A percentile compares a stretch with the other conserved stretches of the same genome.
Evolutionary conservation across 2,329 filamentous ascomycete genomes (phyloP).

Genomic region (Fusarium pseudoanthophilum): DNA sequence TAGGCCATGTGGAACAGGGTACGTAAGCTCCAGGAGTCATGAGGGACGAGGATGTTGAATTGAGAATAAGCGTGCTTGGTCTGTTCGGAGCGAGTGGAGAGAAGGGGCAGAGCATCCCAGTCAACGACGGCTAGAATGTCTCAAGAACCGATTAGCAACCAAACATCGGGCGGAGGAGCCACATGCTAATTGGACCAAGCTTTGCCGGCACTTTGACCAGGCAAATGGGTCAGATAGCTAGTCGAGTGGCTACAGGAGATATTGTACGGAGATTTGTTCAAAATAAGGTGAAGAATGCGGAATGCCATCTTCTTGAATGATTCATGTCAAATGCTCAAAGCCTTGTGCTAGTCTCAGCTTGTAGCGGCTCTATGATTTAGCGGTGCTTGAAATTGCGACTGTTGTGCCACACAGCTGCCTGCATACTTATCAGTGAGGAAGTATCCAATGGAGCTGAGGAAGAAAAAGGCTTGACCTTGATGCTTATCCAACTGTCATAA

Average conservation of each 20-base stretch:
- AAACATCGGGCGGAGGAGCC: slow-evolving; percentile 31
- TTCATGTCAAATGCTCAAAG: neutral
- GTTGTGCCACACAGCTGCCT: slow-evolving; percentile 4
- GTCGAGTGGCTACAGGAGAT: neutral
- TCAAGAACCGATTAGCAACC: slow-evolving; percentile 43
- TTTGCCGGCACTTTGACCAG: slow-evolving; percentile 30
- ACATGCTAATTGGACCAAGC: slow-evolving; percentile 24
- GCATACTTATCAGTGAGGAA: neutral
- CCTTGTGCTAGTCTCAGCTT: slow-evolving; percentile 1
- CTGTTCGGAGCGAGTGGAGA: slow-evolving; percentile 34
- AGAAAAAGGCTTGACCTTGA: neutral
- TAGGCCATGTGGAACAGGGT: slow-evolving; percentile 39
- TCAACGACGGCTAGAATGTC: slow-evolving; percentile 43
- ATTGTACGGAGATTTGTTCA: slow-evolving; percentile 10
- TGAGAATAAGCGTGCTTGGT: slow-evolving; percentile 23
- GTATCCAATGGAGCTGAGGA: neutral
- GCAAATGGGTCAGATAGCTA: slow-evolving; percentile 9
- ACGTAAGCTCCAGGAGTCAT: slow-evolving; percentile 40
- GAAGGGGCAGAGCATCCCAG: slow-evolving; percentile 33
- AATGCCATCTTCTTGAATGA: neutral
- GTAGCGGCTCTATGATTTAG: slow-evolving; percentile 4
- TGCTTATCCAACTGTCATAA: neutral
- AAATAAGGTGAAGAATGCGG: slow-evolving; percentile 9
- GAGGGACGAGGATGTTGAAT: slow-evolving; percentile 39
- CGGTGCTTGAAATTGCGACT: slow-evolving; percentile 1